Conservation (phyloP, 2,329 filamentous ascomycete genomes). For the Lasiodiplodia sp. region DNA sequence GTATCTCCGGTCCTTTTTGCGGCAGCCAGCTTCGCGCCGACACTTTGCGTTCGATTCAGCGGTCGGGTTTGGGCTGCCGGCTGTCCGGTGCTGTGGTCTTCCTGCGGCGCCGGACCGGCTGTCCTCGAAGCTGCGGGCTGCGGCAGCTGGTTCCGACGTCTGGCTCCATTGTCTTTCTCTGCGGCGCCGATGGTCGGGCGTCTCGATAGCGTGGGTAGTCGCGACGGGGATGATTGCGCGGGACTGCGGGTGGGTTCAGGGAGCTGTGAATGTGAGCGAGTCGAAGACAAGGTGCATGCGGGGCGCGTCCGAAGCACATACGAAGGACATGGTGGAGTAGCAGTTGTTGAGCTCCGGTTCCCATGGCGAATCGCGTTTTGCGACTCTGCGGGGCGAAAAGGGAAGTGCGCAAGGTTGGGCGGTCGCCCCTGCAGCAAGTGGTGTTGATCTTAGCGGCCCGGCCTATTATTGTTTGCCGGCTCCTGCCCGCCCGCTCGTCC, state of each 20-base stretch:
- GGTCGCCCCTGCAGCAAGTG: slow-evolving; percentile 18
- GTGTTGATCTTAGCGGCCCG: slow-evolving; percentile 26
- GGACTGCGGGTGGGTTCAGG: slow-evolving; percentile 23
- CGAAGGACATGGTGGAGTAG: slow-evolving; percentile 23
- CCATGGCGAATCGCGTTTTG: slow-evolving; percentile 20
- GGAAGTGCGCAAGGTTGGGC: slow-evolving; percentile 18
- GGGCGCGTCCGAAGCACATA: slow-evolving; percentile 19
- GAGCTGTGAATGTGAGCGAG: slow-evolving; percentile 22
- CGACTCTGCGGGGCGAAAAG: slow-evolving; percentile 14
- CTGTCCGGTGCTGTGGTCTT: slow-evolving; percentile 5
- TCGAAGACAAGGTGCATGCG: neutral
- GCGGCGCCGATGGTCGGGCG: slow-evolving; percentile 1
- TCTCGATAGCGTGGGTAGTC: slow-evolving; percentile 25
- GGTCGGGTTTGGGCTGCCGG: neutral
- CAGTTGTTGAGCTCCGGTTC: slow-evolving; percentile 1
- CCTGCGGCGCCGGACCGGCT: slow-evolving; percentile 1
- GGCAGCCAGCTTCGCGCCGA: slow-evolving; percentile 10
- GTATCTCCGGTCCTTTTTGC: neutral
- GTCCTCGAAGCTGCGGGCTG: neutral
- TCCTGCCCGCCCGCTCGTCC: slow-evolving; percentile 6
- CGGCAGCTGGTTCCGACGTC: neutral
- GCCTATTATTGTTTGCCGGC: slow-evolving; percentile 12
- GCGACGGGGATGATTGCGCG: slow-evolving; percentile 27
- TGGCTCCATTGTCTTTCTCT: slow-evolving; percentile 19
- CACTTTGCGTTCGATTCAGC: slow-evolving; percentile 25